These are phyloP conservation scores for Teratosphaeriaceae sp. DNA, from an alignment of 2,329 filamentous ascomycete genomes.

Conservation along the genomic window DNA sequence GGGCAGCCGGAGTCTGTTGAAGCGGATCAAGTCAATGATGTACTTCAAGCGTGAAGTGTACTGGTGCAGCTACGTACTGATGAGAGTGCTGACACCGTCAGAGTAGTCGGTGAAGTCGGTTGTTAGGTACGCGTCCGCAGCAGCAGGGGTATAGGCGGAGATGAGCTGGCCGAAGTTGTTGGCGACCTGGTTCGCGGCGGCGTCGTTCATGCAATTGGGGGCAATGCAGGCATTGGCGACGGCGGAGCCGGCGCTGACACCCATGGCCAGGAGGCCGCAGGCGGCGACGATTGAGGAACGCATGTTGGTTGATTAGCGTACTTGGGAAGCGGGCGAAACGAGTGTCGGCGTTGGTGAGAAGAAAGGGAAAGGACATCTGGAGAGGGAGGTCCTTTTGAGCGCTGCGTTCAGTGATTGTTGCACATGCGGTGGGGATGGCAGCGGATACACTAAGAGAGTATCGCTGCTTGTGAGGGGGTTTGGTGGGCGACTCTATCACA, in stretches of 20 bases:
- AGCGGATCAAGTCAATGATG: not conserved
- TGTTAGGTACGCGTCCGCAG: constrained; percentile 16
- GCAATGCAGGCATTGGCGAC: constrained; percentile 4
- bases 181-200: constrained; percentile 17
- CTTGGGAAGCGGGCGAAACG: too few relatives aligned
- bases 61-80: constrained; percentile 17
- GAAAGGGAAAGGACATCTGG: not conserved
- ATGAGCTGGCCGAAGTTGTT: constrained; percentile 22
- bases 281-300: constrained; percentile 6
- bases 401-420: too few relatives aligned
- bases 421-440: too few relatives aligned
- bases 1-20: constrained; percentile 1
- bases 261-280: constrained; percentile 8
- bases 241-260: constrained; percentile 2
- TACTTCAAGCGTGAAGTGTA: constrained; percentile 1
- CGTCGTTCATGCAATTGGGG: constrained; percentile 16
- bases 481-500: too few relatives aligned
- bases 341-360: not conserved
- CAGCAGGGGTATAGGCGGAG: constrained; percentile 19
- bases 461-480: too few relatives aligned
- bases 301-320: too few relatives aligned
- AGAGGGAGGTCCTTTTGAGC: too few relatives aligned
- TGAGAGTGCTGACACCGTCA: constrained; percentile 22
- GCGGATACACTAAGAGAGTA: too few relatives aligned
- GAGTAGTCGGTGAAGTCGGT: constrained; percentile 23